Percentiles rank a stretch among this genome's conserved stretches.
Conservation (phyloP, 1,139 yeast genomes). For the Yueomyces sp. region DNA sequence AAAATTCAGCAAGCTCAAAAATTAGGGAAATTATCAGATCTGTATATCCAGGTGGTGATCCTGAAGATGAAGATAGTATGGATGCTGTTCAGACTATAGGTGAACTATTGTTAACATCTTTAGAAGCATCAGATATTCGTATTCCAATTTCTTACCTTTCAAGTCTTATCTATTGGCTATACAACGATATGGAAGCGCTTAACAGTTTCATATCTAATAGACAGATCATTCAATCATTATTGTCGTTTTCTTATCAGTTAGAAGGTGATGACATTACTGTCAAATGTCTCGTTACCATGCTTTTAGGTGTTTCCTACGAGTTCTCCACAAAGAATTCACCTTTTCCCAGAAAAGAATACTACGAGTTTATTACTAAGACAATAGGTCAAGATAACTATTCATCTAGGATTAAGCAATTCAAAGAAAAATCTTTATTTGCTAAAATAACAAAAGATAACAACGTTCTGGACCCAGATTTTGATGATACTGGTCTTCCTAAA, state of each 20-base stretch:
- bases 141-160: constrained; percentile 69
- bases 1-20: constrained; percentile 25
- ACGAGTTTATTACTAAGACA: constrained; percentile 42
- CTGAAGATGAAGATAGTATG: constrained; percentile 61
- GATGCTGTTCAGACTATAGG: constrained; percentile 70
- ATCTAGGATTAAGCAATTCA: constrained; percentile 60
- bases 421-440: constrained; percentile 43
- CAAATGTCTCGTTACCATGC: constrained; percentile 62
- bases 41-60: constrained; percentile 53
- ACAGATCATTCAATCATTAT: constrained; percentile 50
- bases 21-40: constrained; percentile 33
- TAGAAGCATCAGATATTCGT: constrained; percentile 58
- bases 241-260: constrained; percentile 54
- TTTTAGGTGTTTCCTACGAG: constrained; percentile 72
- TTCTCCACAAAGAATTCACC: constrained; percentile 69
- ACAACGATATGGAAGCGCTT: constrained; percentile 65
- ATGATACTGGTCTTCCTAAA: constrained; percentile 77
- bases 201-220: constrained; percentile 63
- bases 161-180: constrained; percentile 66
- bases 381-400: constrained; percentile 75
- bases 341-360: constrained; percentile 49
- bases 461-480: constrained; percentile 38
- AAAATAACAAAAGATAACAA: constrained; percentile 39
- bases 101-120: constrained; percentile 57
- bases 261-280: constrained; percentile 48